Percentiles rank a stretch among this genome's conserved stretches.
phyloP scores from a whole-genome alignment of 2,329 filamentous ascomycete genomes.

The Botrytis fragariae region DNA sequence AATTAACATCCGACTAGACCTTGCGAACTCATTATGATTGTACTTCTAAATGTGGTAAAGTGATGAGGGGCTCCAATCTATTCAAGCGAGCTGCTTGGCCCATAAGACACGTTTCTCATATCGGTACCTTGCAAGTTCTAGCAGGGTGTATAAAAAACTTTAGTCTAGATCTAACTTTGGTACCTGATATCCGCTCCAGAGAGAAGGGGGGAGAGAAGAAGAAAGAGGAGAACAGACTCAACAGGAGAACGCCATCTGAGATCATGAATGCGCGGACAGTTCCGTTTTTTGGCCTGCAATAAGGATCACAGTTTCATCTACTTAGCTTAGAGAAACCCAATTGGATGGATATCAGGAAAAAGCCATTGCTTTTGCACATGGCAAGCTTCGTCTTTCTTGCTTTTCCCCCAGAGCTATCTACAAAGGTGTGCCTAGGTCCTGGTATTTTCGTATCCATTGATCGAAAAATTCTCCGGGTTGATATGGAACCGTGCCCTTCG shows the following conservation, averaged over 20 bases:
- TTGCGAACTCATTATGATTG: not conserved
- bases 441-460: not conserved
- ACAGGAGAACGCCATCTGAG: not conserved
- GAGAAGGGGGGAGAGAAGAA: not conserved
- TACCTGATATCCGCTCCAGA: not conserved
- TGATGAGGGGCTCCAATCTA: not conserved
- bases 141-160: not conserved
- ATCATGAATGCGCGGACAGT: not conserved
- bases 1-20: not conserved
- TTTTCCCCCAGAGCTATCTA: slow-evolving; percentile 1
- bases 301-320: not conserved
- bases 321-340: not conserved
- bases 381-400: not conserved
- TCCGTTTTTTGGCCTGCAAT: slow-evolving; percentile 4
- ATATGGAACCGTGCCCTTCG: slow-evolving; percentile 4
- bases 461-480: slow-evolving; percentile 1
- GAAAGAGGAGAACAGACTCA: not conserved
- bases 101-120: not conserved
- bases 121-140: not conserved
- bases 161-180: not conserved
- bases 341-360: not conserved
- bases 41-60: not conserved
- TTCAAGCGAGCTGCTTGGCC: not conserved
- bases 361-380: not conserved
- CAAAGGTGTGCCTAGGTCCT: not conserved